Conservation (phyloP, 805 yeast genomes). For the Ogataea minuta region DNA sequence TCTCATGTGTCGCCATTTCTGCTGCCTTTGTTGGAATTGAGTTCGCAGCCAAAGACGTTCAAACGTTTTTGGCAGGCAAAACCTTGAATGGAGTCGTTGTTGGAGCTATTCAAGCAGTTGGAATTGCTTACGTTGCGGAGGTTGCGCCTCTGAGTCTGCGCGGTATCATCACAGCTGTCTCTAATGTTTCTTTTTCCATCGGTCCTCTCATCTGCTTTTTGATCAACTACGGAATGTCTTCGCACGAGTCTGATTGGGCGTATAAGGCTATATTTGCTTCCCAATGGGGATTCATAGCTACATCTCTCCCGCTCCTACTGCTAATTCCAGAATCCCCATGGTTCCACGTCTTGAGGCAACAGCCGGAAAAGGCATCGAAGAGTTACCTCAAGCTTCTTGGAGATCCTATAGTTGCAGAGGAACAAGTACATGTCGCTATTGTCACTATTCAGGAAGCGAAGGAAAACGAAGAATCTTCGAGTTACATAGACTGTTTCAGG, state of each 20-base stretch:
- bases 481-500: constrained; percentile 43
- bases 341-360: constrained; percentile 31
- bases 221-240: constrained; percentile 6
- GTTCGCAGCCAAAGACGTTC: constrained; percentile 38
- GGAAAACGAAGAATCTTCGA: background rate
- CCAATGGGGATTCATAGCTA: constrained; percentile 22
- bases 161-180: constrained; percentile 36
- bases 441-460: constrained; percentile 20
- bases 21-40: constrained; percentile 39
- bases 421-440: constrained; percentile 34
- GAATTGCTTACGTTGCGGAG: constrained; percentile 43
- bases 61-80: constrained; percentile 41
- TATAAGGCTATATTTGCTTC: constrained; percentile 20
- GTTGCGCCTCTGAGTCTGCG: constrained; percentile 49
- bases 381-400: constrained; percentile 29
- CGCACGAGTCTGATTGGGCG: constrained; percentile 10
- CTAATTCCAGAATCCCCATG: constrained; percentile 24
- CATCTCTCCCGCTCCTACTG: constrained; percentile 5
- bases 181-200: constrained; percentile 38
- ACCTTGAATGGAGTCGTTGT: constrained; percentile 41
- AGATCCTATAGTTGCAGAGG: constrained; percentile 32
- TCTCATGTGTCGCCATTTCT: constrained; percentile 30
- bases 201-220: constrained; percentile 22
- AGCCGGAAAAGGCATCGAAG: constrained; percentile 42
- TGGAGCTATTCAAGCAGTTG: constrained; percentile 43